phyloP scores from a whole-genome alignment of 257 asterid genomes.

The Penstemon barbatus region DNA sequence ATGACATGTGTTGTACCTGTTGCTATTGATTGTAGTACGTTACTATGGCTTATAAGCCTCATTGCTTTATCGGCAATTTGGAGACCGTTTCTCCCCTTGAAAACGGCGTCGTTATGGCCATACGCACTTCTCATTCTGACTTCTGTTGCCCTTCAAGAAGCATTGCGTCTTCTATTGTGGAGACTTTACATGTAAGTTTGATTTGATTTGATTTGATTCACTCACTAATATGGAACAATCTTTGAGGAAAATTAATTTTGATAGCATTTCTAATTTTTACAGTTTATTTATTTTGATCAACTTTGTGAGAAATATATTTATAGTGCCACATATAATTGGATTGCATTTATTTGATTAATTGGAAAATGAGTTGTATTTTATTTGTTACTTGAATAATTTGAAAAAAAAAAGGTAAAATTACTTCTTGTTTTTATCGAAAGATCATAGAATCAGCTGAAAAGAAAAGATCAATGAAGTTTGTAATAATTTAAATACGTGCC shows the following conservation, averaged over 20 bases:
- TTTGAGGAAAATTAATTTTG: background rate
- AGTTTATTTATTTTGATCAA: background rate
- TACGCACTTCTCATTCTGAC: conserved; percentile 55
- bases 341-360: background rate
- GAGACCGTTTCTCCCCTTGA: conserved; percentile 87
- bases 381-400: background rate
- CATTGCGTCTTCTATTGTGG: conserved; percentile 76
- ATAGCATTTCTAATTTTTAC: too few relatives aligned
- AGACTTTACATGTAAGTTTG: conserved; percentile 59
- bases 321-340: background rate
- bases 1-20: conserved; percentile 23
- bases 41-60: conserved; percentile 88
- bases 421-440: background rate
- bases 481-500: background rate
- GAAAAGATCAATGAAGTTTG: background rate
- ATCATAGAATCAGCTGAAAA: background rate
- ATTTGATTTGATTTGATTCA: conserved; percentile 1
- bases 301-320: background rate
- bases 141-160: conserved; percentile 85
- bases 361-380: background rate
- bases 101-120: conserved; percentile 62
- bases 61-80: conserved; percentile 77
- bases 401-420: background rate
- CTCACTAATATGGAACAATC: background rate
- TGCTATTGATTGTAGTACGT: conserved; percentile 51